Evolutionary conservation across 495 filamentous ascomycete species (phyloP).

Genomic region (Venustampulla echinocandica): DNA sequence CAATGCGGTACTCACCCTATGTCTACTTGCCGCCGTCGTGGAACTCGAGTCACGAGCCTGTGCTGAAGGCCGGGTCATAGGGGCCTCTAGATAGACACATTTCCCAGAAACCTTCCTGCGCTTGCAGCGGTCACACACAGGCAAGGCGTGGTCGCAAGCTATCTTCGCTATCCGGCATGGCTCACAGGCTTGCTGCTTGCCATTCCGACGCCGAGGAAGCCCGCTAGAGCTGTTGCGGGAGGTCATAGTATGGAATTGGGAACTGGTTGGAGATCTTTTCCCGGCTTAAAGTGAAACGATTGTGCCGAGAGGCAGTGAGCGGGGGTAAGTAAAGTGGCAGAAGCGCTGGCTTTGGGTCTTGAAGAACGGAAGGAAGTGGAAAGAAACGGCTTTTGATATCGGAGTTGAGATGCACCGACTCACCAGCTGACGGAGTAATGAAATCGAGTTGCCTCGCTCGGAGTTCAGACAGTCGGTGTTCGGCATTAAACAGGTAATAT

Average conservation of each 20-base stretch:
- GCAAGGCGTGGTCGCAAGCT: slow-evolving; percentile 39
- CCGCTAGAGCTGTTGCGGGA: not conserved
- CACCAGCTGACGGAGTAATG: too few species aligned
- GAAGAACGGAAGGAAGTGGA: not conserved
- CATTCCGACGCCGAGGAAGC: slow-evolving; percentile 33
- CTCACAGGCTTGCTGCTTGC: slow-evolving; percentile 41
- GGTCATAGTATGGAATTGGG: not conserved
- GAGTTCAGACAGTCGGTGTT: too few species aligned
- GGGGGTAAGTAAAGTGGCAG: too few species aligned
- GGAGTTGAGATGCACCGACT: not conserved
- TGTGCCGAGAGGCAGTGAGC: not conserved
- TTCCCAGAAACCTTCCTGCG: slow-evolving; percentile 27
- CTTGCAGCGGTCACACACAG: slow-evolving; percentile 35
- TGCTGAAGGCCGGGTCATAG: slow-evolving; percentile 13
- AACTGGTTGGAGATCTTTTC: not conserved
- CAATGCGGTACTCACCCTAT: too few species aligned
- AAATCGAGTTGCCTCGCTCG: not conserved
- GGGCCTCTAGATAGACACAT: slow-evolving; percentile 20
- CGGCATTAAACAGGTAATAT: too few species aligned
- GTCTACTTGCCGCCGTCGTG: not conserved
- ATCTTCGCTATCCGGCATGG: slow-evolving; percentile 45
- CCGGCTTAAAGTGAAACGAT: not conserved
- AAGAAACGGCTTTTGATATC: not conserved
- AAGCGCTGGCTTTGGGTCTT: too few species aligned
- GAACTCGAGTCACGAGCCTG: too few species aligned